These are phyloP conservation scores for Candida nanaspora DNA, from an alignment of 805 yeast species.

Conservation along the genomic window DNA sequence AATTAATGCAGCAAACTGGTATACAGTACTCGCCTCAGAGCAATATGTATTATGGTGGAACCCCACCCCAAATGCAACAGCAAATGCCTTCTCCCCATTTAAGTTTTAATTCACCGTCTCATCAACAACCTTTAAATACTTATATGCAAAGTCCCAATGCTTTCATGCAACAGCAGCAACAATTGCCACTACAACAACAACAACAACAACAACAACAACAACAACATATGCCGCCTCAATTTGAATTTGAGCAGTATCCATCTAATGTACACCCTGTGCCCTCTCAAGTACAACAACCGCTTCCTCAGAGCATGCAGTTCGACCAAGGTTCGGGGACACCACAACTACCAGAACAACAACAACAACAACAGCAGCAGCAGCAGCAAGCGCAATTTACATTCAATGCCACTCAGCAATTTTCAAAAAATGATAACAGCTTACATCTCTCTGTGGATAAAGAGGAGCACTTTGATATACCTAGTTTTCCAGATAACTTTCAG, in stretches of 20 bases:
- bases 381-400: background rate
- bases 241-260: no score
- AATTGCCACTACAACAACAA: background rate
- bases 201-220: background rate
- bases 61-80: background rate
- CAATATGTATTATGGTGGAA: no score
- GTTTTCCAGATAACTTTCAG: constrained; percentile 2
- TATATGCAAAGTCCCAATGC: no score
- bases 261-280: no score
- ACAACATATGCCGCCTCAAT: background rate
- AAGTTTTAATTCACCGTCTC: no score
- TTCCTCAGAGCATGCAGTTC: no score
- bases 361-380: background rate
- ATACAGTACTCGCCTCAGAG: no score
- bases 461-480: constrained; percentile 2
- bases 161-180: background rate
- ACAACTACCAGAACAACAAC: background rate
- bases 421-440: background rate
- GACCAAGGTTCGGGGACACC: no score
- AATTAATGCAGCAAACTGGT: background rate
- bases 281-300: no score
- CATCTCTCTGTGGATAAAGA: background rate
- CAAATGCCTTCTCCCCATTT: no score
- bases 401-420: background rate
- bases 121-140: background rate